Evolutionary conservation across 495 filamentous ascomycete species (phyloP).

Genomic region (Parathielavia hyrcaniae): DNA sequence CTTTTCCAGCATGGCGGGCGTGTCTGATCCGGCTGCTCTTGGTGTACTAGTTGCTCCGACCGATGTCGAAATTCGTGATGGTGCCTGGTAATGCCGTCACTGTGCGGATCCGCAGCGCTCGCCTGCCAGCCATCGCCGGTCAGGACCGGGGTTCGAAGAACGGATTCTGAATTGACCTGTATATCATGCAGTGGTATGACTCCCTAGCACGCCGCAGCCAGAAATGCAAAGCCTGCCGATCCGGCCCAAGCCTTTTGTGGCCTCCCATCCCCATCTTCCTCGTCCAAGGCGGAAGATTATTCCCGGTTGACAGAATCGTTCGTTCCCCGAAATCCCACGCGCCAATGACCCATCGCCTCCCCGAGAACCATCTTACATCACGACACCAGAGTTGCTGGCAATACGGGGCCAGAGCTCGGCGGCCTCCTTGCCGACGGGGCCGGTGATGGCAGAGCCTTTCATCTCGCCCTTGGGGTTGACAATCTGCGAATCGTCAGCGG

Average conservation of each 20-base stretch:
- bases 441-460: slow-evolving; percentile 99
- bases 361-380: slow-evolving; percentile 69
- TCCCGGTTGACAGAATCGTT: slow-evolving; percentile 28
- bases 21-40: too few relatives aligned
- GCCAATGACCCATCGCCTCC: slow-evolving; percentile 21
- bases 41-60: too few relatives aligned
- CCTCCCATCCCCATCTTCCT: slow-evolving; percentile 23
- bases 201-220: slow-evolving; percentile 37
- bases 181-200: slow-evolving; percentile 38
- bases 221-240: slow-evolving; percentile 38
- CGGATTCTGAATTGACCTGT: slow-evolving; percentile 37
- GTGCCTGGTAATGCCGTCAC: too few relatives aligned
- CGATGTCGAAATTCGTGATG: too few relatives aligned
- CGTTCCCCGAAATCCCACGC: slow-evolving; percentile 29
- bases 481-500: slow-evolving; percentile 54
- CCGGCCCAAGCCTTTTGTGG: slow-evolving; percentile 27
- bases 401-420: slow-evolving; percentile 99
- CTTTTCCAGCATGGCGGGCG: too few relatives aligned
- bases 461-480: slow-evolving; percentile 99
- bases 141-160: slow-evolving; percentile 28
- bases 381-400: slow-evolving; percentile 98
- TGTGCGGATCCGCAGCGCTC: too few relatives aligned
- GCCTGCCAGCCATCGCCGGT: background rate
- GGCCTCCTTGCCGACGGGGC: slow-evolving; percentile 98
- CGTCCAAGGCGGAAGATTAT: slow-evolving; percentile 23